Percentiles rank a stretch among this genome's conserved stretches.
phyloP scores from a whole-genome alignment of 495 filamentous ascomycete species.

The Xylaria grammica region DNA sequence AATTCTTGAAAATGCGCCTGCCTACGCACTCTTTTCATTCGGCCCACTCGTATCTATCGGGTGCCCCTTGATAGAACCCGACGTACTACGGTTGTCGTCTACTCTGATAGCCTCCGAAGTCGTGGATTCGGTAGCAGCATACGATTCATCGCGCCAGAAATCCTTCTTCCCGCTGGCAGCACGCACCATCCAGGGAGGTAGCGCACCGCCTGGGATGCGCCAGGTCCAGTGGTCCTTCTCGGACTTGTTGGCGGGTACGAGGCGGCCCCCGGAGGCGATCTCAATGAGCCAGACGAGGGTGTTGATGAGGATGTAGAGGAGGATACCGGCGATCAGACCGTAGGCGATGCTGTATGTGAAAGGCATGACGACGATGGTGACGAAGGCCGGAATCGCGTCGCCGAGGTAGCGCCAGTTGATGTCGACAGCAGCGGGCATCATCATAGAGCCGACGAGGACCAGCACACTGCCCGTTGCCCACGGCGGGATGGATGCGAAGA shows the following conservation, averaged over 20 bases:
- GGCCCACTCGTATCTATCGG: neutral
- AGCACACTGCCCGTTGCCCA: slow-evolving; percentile 87
- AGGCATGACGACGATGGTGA: slow-evolving; percentile 83
- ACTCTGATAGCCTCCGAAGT: neutral
- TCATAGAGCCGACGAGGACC: slow-evolving; percentile 79
- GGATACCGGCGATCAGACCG: slow-evolving; percentile 76
- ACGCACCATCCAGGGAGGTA: slow-evolving; percentile 71
- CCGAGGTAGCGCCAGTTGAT: slow-evolving; percentile 86
- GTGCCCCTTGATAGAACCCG: slow-evolving; percentile 7
- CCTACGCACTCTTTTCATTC: slow-evolving; percentile 9
- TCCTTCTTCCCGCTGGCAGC: slow-evolving; percentile 66
- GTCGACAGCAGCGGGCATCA: slow-evolving; percentile 73
- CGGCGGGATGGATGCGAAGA: slow-evolving; percentile 82
- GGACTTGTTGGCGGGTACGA: slow-evolving; percentile 73
- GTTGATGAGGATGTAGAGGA: slow-evolving; percentile 75
- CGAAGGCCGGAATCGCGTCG: slow-evolving; percentile 78
- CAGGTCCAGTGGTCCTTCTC: slow-evolving; percentile 78
- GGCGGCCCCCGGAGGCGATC: slow-evolving; percentile 65
- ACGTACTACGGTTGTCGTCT: slow-evolving; percentile 5
- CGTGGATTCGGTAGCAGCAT: slow-evolving; percentile 27
- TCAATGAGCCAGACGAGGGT: slow-evolving; percentile 66
- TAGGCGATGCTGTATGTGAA: slow-evolving; percentile 83
- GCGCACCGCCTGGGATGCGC: slow-evolving; percentile 67
- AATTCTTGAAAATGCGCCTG: neutral
- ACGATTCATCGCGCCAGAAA: slow-evolving; percentile 63